Conservation (phyloP, 495 filamentous ascomycete genomes). For the Paragyromitra xinjiangensis region DNA sequence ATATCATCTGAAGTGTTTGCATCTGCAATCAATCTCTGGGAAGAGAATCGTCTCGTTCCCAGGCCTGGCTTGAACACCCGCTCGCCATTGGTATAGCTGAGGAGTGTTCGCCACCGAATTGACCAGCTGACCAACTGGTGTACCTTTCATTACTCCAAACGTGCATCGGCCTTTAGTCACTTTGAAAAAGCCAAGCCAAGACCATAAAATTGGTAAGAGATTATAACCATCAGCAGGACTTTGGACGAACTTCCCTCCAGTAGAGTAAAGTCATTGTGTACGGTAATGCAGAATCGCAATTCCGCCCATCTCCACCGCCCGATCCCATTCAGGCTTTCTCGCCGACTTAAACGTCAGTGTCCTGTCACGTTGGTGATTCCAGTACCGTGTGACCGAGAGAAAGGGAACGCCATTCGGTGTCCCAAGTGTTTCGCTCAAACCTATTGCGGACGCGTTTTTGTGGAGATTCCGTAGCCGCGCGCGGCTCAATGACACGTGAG, state of each 20-base stretch:
- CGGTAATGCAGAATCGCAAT: slow-evolving; percentile 24
- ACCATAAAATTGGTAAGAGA: slow-evolving; percentile 28
- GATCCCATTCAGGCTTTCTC: slow-evolving; percentile 27
- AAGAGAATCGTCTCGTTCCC: too few relatives aligned
- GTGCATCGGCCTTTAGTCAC: slow-evolving; percentile 2
- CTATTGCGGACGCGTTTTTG: slow-evolving; percentile 1
- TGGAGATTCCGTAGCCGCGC: slow-evolving; percentile 29
- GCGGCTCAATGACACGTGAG: slow-evolving; percentile 42
- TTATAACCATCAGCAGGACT: slow-evolving; percentile 12
- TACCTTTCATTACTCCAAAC: too few relatives aligned
- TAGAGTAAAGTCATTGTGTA: background rate
- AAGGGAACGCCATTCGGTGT: slow-evolving; percentile 25
- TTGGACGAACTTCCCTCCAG: slow-evolving; percentile 16
- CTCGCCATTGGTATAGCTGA: background rate
- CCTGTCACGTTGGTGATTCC: slow-evolving; percentile 27
- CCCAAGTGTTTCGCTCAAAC: slow-evolving; percentile 33
- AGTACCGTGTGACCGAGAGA: slow-evolving; percentile 29
- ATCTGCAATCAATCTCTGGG: slow-evolving; percentile 7
- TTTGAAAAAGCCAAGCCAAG: slow-evolving; percentile 15
- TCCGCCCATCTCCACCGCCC: slow-evolving; percentile 34
- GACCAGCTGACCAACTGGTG: slow-evolving; percentile 20
- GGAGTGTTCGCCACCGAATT: slow-evolving; percentile 8
- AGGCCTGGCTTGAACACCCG: too few relatives aligned
- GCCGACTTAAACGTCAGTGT: slow-evolving; percentile 18
- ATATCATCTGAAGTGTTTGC: slow-evolving; percentile 3